Percentiles rank a stretch among this genome's conserved stretches.
Evolutionary conservation across 345 rosid species (phyloP).

Genomic region (Luvunga scandens): DNA sequence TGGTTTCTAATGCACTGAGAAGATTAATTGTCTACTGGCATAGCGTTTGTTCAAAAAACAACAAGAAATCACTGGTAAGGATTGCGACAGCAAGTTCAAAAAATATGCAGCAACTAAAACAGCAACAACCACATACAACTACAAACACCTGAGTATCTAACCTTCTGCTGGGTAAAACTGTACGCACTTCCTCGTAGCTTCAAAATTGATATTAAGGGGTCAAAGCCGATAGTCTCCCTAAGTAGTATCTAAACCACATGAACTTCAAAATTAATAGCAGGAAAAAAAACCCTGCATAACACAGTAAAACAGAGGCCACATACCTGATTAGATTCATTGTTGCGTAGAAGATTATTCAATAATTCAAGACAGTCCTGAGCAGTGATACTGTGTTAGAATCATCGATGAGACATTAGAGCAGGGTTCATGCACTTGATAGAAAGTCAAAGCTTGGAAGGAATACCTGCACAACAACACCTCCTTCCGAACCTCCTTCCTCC

Average conservation of each 20-base stretch:
- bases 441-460: background rate
- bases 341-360: constrained; percentile 87
- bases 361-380: constrained; percentile 88
- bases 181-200: constrained; percentile 76
- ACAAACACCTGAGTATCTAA: constrained; percentile 46
- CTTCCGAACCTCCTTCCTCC: constrained; percentile 98
- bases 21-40: constrained; percentile 97
- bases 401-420: constrained; percentile 12
- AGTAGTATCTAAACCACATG: constrained; percentile 57
- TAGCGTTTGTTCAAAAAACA: constrained; percentile 40
- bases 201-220: constrained; percentile 66
- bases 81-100: constrained; percentile 17
- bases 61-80: constrained; percentile 42
- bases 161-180: constrained; percentile 96
- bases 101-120: background rate
- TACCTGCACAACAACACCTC: constrained; percentile 99
- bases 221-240: constrained; percentile 95
- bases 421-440: background rate
- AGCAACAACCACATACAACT: background rate
- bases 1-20: constrained; percentile 80
- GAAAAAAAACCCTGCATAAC: background rate
- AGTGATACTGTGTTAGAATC: constrained; percentile 11
- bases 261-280: constrained; percentile 27
- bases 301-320: constrained; percentile 18
- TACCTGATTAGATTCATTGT: constrained; percentile 88